These are phyloP conservation scores for Pulicaria dysenterica DNA, from an alignment of 129 eudicot species.

Conservation along the genomic window DNA sequence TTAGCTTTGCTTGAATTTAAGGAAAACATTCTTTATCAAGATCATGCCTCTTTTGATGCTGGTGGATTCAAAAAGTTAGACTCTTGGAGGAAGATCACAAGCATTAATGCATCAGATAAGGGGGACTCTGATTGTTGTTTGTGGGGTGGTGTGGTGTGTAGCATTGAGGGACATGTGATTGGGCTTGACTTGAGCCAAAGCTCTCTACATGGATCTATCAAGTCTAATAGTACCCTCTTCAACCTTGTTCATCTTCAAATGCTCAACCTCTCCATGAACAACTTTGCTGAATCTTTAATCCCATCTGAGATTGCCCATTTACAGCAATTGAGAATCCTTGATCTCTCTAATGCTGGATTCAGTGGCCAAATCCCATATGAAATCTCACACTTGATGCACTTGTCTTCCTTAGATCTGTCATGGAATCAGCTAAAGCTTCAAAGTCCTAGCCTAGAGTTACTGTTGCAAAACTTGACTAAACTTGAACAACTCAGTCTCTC, in stretches of 20 bases:
- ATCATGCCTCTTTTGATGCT: not conserved
- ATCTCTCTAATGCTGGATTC: constrained; percentile 5
- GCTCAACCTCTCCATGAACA: constrained; percentile 23
- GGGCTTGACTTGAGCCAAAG: constrained; percentile 27
- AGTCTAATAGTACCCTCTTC: constrained; percentile 23
- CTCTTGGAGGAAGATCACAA: constrained; percentile 10
- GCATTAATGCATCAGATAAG: not conserved
- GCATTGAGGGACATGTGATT: constrained; percentile 11
- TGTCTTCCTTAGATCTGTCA: constrained; percentile 14
- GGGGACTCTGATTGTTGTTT: constrained; percentile 12
- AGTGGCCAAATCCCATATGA: constrained; percentile 16
- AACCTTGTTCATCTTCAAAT: constrained; percentile 21
- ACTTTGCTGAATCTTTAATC: constrained; percentile 26
- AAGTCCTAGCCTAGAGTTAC: not conserved
- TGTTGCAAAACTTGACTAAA: constrained; percentile 18
- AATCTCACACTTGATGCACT: not conserved
- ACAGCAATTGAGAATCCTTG: constrained; percentile 6
- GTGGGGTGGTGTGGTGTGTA: constrained; percentile 26
- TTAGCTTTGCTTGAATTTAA: constrained; percentile 8
- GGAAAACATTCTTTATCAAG: not conserved
- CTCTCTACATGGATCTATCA: constrained; percentile 6
- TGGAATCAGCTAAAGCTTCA: constrained; percentile 4
- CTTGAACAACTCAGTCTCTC: constrained; percentile 1
- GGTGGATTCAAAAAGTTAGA: not conserved
- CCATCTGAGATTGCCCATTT: constrained; percentile 12